These are phyloP conservation scores for Kluyveromyces aestuarii DNA, from an alignment of 805 yeast species.

Conservation along the genomic window DNA sequence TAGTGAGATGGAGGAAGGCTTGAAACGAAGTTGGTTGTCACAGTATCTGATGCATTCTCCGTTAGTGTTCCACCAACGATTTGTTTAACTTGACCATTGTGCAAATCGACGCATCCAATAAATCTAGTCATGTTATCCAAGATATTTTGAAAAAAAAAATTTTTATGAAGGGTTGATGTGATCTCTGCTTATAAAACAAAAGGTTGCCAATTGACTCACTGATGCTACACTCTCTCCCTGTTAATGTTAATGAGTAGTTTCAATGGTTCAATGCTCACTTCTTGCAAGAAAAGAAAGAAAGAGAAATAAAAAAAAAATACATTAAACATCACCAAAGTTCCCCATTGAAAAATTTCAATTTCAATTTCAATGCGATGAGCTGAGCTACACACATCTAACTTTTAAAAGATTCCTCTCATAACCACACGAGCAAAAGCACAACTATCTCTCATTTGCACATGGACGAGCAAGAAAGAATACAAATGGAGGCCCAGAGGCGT, in stretches of 20 bases:
- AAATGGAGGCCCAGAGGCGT: constrained; percentile 43
- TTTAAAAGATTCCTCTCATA: too few relatives aligned
- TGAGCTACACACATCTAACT: neutral
- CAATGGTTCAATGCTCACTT: too few relatives aligned
- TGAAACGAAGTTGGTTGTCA: constrained; percentile 73
- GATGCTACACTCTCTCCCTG: too few relatives aligned
- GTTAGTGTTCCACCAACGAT: constrained; percentile 89
- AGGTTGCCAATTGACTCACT: too few relatives aligned
- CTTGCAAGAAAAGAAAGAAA: too few relatives aligned
- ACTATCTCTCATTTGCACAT: neutral
- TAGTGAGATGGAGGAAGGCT: constrained; percentile 64
- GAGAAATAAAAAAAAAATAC: too few relatives aligned
- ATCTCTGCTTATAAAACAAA: too few relatives aligned
- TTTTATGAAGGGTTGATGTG: too few relatives aligned
- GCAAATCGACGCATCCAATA: constrained; percentile 93
- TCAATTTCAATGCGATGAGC: constrained; percentile 2
- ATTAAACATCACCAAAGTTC: neutral
- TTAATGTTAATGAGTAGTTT: too few relatives aligned
- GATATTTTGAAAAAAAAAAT: too few relatives aligned
- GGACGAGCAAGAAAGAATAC: constrained; percentile 16
- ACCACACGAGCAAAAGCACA: neutral
- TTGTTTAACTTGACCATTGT: constrained; percentile 90
- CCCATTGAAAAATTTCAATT: neutral
- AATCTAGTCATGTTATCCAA: constrained; percentile 59
- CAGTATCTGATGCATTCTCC: constrained; percentile 40